Evolutionary conservation across 805 yeast species (phyloP).

Genomic region (Maudiozyma barnettii): DNA sequence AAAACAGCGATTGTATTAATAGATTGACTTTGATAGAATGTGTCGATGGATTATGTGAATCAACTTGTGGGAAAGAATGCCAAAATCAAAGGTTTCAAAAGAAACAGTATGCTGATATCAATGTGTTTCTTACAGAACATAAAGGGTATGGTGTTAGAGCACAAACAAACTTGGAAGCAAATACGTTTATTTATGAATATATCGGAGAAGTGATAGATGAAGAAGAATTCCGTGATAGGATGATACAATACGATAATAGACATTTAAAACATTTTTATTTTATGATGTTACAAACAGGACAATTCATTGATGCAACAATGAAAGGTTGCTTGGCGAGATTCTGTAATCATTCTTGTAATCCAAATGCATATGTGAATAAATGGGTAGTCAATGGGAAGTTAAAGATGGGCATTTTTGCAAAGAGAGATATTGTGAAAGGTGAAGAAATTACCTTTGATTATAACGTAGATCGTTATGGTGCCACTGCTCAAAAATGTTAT

Average conservation of each 20-base stretch:
- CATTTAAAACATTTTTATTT: slow-evolving; percentile 79
- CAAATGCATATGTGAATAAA: slow-evolving; percentile 90
- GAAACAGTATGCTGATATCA: slow-evolving; percentile 61
- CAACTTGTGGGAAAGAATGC: slow-evolving; percentile 65
- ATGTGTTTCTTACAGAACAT: slow-evolving; percentile 69
- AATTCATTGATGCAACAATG: slow-evolving; percentile 88
- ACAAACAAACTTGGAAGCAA: slow-evolving; percentile 42
- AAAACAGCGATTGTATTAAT: slow-evolving; percentile 83
- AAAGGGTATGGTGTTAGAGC: slow-evolving; percentile 92
- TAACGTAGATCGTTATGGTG: slow-evolving; percentile 94
- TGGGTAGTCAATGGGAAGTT: slow-evolving; percentile 92
- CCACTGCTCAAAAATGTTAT: slow-evolving; percentile 86
- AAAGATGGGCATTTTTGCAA: slow-evolving; percentile 91
- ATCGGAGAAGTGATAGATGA: slow-evolving; percentile 91
- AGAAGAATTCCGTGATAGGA: slow-evolving; percentile 58
- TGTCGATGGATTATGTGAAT: slow-evolving; percentile 49
- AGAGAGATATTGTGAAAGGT: slow-evolving; percentile 57
- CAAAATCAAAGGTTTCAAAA: slow-evolving; percentile 83
- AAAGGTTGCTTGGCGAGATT: slow-evolving; percentile 86
- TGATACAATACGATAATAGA: slow-evolving; percentile 60
- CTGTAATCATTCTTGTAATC: slow-evolving; percentile 91
- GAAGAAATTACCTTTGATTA: slow-evolving; percentile 81
- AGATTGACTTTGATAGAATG: slow-evolving; percentile 90
- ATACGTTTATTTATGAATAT: slow-evolving; percentile 80
- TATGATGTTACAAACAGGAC: slow-evolving; percentile 90